These are phyloP conservation scores for Microsporum ferrugineum DNA, from an alignment of 2,329 filamentous ascomycete genomes.

Conservation along the genomic window DNA sequence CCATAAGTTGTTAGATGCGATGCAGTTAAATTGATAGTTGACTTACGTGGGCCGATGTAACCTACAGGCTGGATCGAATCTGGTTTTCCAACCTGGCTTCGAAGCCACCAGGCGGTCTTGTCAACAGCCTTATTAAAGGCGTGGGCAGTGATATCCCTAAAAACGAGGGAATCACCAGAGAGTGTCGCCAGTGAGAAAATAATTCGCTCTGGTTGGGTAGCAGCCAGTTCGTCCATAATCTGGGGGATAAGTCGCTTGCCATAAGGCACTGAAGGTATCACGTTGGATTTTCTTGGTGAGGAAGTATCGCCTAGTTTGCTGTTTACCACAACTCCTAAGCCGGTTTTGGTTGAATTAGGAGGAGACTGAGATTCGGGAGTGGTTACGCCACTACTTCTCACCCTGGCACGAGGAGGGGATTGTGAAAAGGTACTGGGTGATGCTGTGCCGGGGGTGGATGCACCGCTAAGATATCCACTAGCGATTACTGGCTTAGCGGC, in stretches of 20 bases:
- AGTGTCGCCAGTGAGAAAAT: neutral
- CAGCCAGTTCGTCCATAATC: slow-evolving; percentile 2
- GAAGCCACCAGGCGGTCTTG: slow-evolving; percentile 4
- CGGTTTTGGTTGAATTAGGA: neutral
- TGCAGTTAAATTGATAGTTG: neutral
- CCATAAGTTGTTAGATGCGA: neutral
- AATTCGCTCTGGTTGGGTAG: neutral
- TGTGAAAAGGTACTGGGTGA: neutral
- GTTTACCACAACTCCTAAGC: neutral
- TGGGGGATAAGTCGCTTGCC: slow-evolving; percentile 3
- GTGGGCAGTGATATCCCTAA: neutral
- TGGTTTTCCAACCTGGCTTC: neutral
- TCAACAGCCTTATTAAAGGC: slow-evolving; percentile 1
- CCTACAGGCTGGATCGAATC: neutral
- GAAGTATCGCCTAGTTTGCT: too few species aligned
- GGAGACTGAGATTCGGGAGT: neutral
- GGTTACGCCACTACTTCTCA: neutral
- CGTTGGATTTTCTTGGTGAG: neutral
- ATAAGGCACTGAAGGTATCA: neutral
- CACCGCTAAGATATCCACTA: neutral
- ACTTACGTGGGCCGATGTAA: slow-evolving; percentile 6
- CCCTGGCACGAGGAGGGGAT: neutral
- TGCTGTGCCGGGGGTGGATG: neutral
- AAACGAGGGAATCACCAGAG: neutral
- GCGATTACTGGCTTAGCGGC: neutral